Evolutionary conservation across 208 protist genomes (phyloP).

Genomic region (Wallacemonas sp.): DNA sequence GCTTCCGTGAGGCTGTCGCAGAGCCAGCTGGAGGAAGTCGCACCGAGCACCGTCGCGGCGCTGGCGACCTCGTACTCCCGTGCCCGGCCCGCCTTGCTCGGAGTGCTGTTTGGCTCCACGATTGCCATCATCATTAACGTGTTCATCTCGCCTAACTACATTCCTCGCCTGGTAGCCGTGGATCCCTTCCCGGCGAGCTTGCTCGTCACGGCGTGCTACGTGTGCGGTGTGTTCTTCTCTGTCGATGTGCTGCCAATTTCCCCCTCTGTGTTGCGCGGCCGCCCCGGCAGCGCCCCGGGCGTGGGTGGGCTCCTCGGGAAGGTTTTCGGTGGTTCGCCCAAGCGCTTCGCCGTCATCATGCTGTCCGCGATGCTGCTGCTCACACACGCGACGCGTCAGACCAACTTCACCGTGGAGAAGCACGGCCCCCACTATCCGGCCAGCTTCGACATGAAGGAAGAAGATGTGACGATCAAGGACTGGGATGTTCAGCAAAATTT

Average conservation of each 20-base stretch:
- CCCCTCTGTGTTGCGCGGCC: constrained; percentile 15
- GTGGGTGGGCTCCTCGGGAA: constrained; percentile 13
- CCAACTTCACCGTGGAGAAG: constrained; percentile 62
- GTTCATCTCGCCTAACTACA: constrained; percentile 62
- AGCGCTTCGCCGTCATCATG: constrained; percentile 32
- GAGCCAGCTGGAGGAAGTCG: constrained; percentile 19
- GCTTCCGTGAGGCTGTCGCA: constrained; percentile 16
- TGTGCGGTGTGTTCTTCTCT: constrained; percentile 50
- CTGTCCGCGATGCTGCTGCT: constrained; percentile 34
- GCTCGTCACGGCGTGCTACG: constrained; percentile 41
- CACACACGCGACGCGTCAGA: constrained; percentile 69
- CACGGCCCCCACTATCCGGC: constrained; percentile 45
- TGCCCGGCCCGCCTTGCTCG: constrained; percentile 28
- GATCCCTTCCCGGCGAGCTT: constrained; percentile 63
- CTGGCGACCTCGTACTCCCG: constrained; percentile 45
- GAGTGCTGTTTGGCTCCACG: constrained; percentile 43
- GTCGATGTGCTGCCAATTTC: constrained; percentile 43
- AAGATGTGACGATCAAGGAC: constrained; percentile 38
- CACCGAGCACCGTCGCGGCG: constrained; percentile 33
- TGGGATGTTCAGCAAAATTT: constrained; percentile 59
- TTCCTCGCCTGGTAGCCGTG: constrained; percentile 69
- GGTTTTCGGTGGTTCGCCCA: constrained; percentile 25
- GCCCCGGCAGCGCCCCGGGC: constrained; percentile 1
- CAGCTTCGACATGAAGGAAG: constrained; percentile 26
- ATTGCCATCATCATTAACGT: constrained; percentile 42